Evolutionary conservation across 805 yeast species (phyloP).

Genomic region (Saccharomycopsis lassenensis): DNA sequence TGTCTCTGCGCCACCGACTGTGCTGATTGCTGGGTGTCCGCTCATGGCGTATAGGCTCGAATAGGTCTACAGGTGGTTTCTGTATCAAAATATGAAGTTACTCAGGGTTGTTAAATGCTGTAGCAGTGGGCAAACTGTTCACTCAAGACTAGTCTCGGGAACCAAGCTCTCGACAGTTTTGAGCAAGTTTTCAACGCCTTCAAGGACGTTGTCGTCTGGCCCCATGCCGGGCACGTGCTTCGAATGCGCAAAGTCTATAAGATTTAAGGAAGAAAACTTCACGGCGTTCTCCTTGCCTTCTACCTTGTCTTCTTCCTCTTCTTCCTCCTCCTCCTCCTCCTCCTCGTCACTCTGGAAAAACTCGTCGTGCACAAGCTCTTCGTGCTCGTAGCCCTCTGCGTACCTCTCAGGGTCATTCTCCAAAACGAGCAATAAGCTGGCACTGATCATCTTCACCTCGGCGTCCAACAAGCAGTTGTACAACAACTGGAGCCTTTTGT

Average conservation of each 20-base stretch:
- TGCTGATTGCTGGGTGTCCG: no score
- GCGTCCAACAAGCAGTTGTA: conserved; percentile 51
- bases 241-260: conserved; percentile 92
- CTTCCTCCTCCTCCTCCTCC: conserved; percentile 23
- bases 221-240: conserved; percentile 49
- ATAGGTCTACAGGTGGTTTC: no score
- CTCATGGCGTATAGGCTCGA: no score
- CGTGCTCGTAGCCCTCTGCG: conserved; percentile 24
- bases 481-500: conserved; percentile 52
- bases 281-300: conserved; percentile 12
- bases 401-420: conserved; percentile 52
- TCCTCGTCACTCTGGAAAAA: conserved; percentile 27
- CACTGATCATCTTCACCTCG: conserved; percentile 58
- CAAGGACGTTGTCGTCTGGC: conserved; percentile 57
- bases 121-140: no score
- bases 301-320: conserved; percentile 18
- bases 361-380: conserved; percentile 31
- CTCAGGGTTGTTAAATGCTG: no score
- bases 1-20: no score
- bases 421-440: conserved; percentile 61
- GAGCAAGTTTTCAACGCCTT: conserved; percentile 59
- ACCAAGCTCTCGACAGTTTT: conserved; percentile 31
- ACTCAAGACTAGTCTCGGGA: no score
- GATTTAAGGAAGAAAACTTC: conserved; percentile 45
- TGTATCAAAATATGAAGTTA: no score